Evolutionary conservation across 106 monocot genomes (phyloP).

Genomic region (Dioscorea dumetorum): DNA sequence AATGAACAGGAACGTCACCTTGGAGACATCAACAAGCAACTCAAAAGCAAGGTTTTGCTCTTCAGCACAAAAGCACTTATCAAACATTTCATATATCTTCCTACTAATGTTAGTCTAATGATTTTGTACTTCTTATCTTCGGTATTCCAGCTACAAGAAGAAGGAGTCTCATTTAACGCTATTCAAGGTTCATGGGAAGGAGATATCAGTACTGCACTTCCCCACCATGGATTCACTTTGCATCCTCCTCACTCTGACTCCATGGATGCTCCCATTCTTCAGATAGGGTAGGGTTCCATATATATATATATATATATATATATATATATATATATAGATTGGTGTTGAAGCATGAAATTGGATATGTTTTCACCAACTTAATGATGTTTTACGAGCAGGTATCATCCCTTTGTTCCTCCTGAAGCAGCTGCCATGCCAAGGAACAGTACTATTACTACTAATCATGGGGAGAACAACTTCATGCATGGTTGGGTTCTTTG

Average conservation of each 20-base stretch:
- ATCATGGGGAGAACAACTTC: conserved; percentile 34
- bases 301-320: too few species aligned
- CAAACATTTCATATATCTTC: background rate
- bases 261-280: conserved; percentile 52
- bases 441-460: background rate
- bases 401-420: conserved; percentile 41
- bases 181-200: conserved; percentile 34
- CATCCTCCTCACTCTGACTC: conserved; percentile 26
- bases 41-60: conserved; percentile 24
- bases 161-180: conserved; percentile 24
- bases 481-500: conserved; percentile 52
- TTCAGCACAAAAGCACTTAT: background rate
- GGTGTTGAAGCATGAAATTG: too few species aligned
- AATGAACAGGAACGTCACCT: conserved; percentile 44
- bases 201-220: background rate
- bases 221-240: conserved; percentile 15
- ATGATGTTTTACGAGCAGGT: conserved; percentile 17
- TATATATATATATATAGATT: too few species aligned
- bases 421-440: conserved; percentile 27
- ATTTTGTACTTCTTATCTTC: background rate
- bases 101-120: too few species aligned
- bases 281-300: conserved; percentile 38
- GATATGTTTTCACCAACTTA: too few species aligned
- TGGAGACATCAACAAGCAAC: conserved; percentile 52
- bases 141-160: conserved; percentile 30